phyloP scores from a whole-genome alignment of 257 asterid species.

The Schizonepeta tenuifolia region DNA sequence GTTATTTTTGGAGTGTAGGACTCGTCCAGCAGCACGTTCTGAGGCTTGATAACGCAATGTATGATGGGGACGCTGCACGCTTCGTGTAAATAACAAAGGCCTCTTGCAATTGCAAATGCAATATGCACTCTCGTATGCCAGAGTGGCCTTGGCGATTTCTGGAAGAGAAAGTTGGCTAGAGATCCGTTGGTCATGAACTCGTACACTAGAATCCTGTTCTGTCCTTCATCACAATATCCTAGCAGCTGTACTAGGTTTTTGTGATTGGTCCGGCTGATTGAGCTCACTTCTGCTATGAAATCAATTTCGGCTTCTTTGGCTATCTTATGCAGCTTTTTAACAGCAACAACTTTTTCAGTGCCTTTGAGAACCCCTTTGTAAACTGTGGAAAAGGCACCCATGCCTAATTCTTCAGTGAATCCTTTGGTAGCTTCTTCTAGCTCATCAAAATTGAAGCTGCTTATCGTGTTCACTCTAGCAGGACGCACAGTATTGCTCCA shows the following conservation, averaged over 20 bases:
- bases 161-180: slow-evolving; percentile 37
- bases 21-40: slow-evolving; percentile 46
- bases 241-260: slow-evolving; percentile 51
- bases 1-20: slow-evolving; percentile 36
- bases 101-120: slow-evolving; percentile 48
- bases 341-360: slow-evolving; percentile 32
- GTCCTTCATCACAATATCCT: slow-evolving; percentile 50
- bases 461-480: too few relatives aligned
- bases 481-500: neutral
- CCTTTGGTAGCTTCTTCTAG: slow-evolving; percentile 30
- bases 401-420: slow-evolving; percentile 36
- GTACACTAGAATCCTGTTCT: too few relatives aligned
- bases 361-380: slow-evolving; percentile 32
- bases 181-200: slow-evolving; percentile 48
- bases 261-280: slow-evolving; percentile 52
- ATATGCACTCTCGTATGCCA: slow-evolving; percentile 37
- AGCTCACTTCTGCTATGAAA: slow-evolving; percentile 46
- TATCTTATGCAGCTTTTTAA: slow-evolving; percentile 44
- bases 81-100: slow-evolving; percentile 47
- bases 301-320: slow-evolving; percentile 41
- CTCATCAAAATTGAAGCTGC: neutral
- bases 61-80: slow-evolving; percentile 50
- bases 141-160: slow-evolving; percentile 29
- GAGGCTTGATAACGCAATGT: slow-evolving; percentile 56
- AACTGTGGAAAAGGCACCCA: slow-evolving; percentile 38